Percentiles rank a stretch among this genome's conserved stretches.
These are phyloP conservation scores for Aegilops speltoides DNA, from an alignment of 176 grass and related monocot species.

Conservation along the genomic window DNA sequence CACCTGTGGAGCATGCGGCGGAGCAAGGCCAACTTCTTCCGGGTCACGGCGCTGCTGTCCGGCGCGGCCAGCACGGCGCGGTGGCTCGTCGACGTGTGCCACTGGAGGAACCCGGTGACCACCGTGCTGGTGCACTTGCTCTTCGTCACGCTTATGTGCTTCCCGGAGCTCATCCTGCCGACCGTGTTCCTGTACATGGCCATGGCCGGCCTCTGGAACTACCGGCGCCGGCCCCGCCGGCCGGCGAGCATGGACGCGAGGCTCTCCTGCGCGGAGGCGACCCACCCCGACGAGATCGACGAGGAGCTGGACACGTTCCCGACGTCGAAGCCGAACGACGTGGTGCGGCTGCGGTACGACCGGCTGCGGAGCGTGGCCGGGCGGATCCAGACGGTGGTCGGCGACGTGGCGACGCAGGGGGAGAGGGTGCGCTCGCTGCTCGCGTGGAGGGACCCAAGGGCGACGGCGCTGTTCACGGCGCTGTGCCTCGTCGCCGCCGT, in stretches of 20 bases:
- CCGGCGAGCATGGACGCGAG: conserved; percentile 57
- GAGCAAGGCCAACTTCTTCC: conserved; percentile 80
- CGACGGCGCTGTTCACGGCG: conserved; percentile 53
- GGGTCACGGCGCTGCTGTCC: conserved; percentile 49
- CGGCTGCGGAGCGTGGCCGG: conserved; percentile 72
- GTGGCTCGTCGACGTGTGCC: conserved; percentile 57
- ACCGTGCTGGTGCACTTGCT: conserved; percentile 57
- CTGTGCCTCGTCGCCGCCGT: conserved; percentile 57
- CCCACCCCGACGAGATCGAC: conserved; percentile 60
- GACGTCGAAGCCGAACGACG: conserved; percentile 47
- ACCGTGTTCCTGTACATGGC: conserved; percentile 62
- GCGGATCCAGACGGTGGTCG: conserved; percentile 74
- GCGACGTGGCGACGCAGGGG: conserved; percentile 75
- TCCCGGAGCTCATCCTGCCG: conserved; percentile 71
- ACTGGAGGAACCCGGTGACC: conserved; percentile 58
- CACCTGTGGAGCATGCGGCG: conserved; percentile 75
- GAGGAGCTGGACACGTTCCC: conserved; percentile 89
- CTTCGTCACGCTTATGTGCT: conserved; percentile 57
- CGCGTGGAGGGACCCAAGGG: conserved; percentile 75
- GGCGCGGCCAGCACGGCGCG: conserved; percentile 29
- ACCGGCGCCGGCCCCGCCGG: conserved; percentile 37
- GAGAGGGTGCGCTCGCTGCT: conserved; percentile 71
- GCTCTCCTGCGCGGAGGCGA: conserved; percentile 62
- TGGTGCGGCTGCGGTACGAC: conserved; percentile 80
- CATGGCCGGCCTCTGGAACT: conserved; percentile 51